Percentiles rank a stretch among this genome's conserved stretches.
Evolutionary conservation across 2,329 filamentous ascomycete species (phyloP).

Genomic region (Diaporthe vaccinii): DNA sequence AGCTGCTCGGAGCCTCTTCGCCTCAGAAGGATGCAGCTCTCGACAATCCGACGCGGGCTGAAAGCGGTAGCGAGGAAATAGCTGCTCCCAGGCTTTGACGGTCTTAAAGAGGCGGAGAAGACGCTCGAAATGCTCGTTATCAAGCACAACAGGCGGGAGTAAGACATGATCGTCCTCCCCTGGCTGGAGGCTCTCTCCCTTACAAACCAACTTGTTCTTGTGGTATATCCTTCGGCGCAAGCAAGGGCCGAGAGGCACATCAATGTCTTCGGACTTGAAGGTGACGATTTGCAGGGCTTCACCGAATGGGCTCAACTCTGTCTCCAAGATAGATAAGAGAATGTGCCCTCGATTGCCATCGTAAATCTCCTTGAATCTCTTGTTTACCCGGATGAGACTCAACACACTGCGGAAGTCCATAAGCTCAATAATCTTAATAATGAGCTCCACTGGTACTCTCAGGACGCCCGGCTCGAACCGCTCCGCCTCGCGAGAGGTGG

Average conservation of each 20-base stretch:
- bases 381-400: conserved; percentile 54
- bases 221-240: conserved; percentile 56
- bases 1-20: conserved; percentile 61
- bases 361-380: conserved; percentile 57
- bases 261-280: conserved; percentile 55
- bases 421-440: conserved; percentile 62
- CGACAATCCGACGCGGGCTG: conserved; percentile 60
- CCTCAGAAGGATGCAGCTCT: conserved; percentile 58
- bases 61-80: conserved; percentile 55
- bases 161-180: background rate
- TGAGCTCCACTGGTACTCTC: conserved; percentile 60
- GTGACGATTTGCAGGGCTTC: conserved; percentile 63
- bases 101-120: conserved; percentile 51
- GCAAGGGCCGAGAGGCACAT: conserved; percentile 51
- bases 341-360: conserved; percentile 56
- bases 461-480: conserved; percentile 43
- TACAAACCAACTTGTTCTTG: conserved; percentile 53
- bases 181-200: conserved; percentile 19
- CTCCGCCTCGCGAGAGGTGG: background rate
- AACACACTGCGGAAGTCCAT: conserved; percentile 58
- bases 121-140: conserved; percentile 45
- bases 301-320: conserved; percentile 60
- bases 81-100: conserved; percentile 56
- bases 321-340: conserved; percentile 56
- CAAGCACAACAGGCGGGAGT: conserved; percentile 41